Evolutionary conservation across 2,329 filamentous ascomycete genomes (phyloP), one percentile per base, ranked within the genome.

Genomic region (Trichoderma sp.): DNA sequence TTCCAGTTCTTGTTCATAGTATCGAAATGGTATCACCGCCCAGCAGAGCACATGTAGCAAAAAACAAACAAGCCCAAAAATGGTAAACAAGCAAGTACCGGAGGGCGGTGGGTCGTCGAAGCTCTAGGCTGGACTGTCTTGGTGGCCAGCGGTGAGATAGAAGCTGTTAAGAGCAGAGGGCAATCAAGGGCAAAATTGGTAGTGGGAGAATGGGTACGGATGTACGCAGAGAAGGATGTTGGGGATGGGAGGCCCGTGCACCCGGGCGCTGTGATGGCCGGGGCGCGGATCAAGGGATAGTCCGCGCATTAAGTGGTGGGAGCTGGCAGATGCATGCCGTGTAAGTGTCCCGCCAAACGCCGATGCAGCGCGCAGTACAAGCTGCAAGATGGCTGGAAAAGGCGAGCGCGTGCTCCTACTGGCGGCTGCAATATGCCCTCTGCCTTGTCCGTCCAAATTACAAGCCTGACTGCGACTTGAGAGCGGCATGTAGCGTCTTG

Each of bases 1-100:
- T 84, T 86, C 86, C 86, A 88, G 75, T 86, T 87, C 79, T 87
- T 88, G 77, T 86, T 87, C 75, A 79, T 82, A 73, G 71, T 71
- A 72, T 70, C 49, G 34, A 34, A 56, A 7, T 13, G 30, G 49
- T 24, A 51, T 10, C 24, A 43, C 4, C 28, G 14, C 7, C 46
- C 46, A 49, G 28, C 14, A 28, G 21, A 51, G 21, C 24, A 14
- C 34, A 59, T 37, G 26, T 39, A 18, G 11, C n/a, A 32, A 18
- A 58, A 58, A 58, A 43, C 37, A 63, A 46, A 39, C 69, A 43
- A 34, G 46, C 64, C 46, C 46, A 34, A 43, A 49, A 49, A 18
- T 59, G 4, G 26, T 49, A 43, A 39, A 55, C 49, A 39, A 21
- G 63, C 65, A 37, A 66, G 70, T 43, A 68, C 64, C 65, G 70